These are phyloP conservation scores for Tothia fuscella DNA, from an alignment of 2,329 filamentous ascomycete genomes.

Conservation along the genomic window DNA sequence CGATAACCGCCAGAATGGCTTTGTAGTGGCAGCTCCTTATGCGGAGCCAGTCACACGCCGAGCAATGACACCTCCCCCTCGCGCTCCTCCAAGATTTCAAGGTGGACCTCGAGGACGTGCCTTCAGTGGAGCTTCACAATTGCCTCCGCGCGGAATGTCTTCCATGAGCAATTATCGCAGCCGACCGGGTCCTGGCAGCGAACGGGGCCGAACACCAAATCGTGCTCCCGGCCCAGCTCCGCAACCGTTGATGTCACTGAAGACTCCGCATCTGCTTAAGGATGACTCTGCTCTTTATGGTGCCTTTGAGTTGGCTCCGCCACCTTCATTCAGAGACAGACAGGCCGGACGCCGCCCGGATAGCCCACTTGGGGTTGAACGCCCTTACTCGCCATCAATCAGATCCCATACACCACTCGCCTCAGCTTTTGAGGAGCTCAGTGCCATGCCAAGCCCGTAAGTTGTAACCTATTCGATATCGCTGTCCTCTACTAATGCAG, in stretches of 20 bases:
- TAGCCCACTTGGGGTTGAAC: conserved; percentile 43
- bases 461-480: conserved; percentile 27
- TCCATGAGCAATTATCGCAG: conserved; percentile 24
- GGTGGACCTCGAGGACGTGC: conserved; percentile 33
- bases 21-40: conserved; percentile 53
- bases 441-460: conserved; percentile 81
- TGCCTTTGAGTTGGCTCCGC: conserved; percentile 79
- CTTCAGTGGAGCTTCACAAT: neutral
- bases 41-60: conserved; percentile 76
- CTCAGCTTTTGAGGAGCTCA: conserved; percentile 77
- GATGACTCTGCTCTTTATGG: conserved; percentile 60
- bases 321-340: conserved; percentile 47
- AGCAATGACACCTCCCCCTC: conserved; percentile 90
- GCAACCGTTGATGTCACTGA: conserved; percentile 58
- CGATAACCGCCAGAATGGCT: conserved; percentile 48
- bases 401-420: conserved; percentile 66
- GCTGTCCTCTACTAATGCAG: neutral
- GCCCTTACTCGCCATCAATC: conserved; percentile 63
- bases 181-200: conserved; percentile 8
- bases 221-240: conserved; percentile 60
- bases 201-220: conserved; percentile 13
- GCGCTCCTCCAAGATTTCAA: conserved; percentile 48
- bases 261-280: conserved; percentile 72
- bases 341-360: conserved; percentile 52
- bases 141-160: conserved; percentile 28